Conservation (phyloP, 1,284 basidiomycete species). For the Marasmius sp. region DNA sequence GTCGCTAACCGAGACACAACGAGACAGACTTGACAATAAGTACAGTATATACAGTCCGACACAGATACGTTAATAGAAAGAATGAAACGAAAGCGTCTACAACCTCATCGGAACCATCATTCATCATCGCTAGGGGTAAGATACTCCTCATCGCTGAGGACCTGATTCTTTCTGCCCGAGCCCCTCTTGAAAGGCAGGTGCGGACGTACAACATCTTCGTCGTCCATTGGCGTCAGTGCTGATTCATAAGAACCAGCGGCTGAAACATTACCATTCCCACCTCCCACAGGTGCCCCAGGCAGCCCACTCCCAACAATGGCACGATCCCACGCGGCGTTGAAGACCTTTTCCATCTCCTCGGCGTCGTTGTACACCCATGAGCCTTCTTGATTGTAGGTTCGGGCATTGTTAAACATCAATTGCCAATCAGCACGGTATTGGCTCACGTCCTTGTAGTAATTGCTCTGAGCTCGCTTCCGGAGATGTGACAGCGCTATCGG, state of each 20-base stretch:
- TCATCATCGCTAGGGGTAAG: slow-evolving; percentile 64
- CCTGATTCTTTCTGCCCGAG: slow-evolving; percentile 55
- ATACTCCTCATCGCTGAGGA: slow-evolving; percentile 78
- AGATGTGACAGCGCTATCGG: slow-evolving; percentile 91
- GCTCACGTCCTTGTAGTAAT: slow-evolving; percentile 75
- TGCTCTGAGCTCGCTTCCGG: slow-evolving; percentile 76
- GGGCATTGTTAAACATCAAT: slow-evolving; percentile 92
- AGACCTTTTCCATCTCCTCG: slow-evolving; percentile 87
- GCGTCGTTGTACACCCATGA: slow-evolving; percentile 95
- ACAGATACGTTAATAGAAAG: background rate
- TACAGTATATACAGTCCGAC: background rate
- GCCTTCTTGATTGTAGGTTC: slow-evolving; percentile 86
- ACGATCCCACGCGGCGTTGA: slow-evolving; percentile 64
- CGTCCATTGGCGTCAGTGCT: slow-evolving; percentile 75
- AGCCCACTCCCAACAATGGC: slow-evolving; percentile 63
- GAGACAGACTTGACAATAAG: background rate
- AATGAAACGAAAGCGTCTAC: background rate
- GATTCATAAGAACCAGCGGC: slow-evolving; percentile 57
- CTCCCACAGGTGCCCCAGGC: slow-evolving; percentile 61
- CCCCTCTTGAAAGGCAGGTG: slow-evolving; percentile 51
- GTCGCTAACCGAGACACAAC: background rate
- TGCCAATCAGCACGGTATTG: slow-evolving; percentile 81
- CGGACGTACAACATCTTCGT: slow-evolving; percentile 55
- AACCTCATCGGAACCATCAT: slow-evolving; percentile 19
- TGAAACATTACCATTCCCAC: slow-evolving; percentile 30